Percentiles rank a stretch among this genome's conserved stretches.
These are phyloP conservation scores for Circinella minor DNA, from an alignment of 371 early-diverging fungal species.

Conservation along the genomic window DNA sequence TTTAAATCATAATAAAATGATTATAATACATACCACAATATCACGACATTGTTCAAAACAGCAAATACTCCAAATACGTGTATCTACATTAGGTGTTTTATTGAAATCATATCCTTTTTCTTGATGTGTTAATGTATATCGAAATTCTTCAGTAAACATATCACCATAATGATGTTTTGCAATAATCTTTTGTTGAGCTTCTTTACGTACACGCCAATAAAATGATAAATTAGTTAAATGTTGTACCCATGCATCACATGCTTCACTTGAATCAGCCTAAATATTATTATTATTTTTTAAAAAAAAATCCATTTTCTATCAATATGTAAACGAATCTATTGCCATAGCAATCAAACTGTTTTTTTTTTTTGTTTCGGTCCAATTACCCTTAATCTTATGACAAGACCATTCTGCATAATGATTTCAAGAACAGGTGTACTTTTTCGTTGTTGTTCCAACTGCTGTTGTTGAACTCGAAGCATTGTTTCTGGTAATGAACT, in stretches of 20 bases:
- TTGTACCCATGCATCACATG: slow-evolving; percentile 58
- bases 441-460: neutral
- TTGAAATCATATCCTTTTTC: slow-evolving; percentile 26
- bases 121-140: slow-evolving; percentile 22
- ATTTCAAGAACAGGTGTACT: slow-evolving; percentile 34
- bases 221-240: slow-evolving; percentile 46
- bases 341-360: slow-evolving; percentile 6
- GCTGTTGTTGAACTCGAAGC: neutral
- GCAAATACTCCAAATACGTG: slow-evolving; percentile 64
- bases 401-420: slow-evolving; percentile 45
- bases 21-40: slow-evolving; percentile 32
- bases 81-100: slow-evolving; percentile 32
- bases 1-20: too few relatives aligned
- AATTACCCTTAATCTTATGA: slow-evolving; percentile 38
- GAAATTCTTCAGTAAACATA: slow-evolving; percentile 30
- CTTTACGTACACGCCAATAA: slow-evolving; percentile 58
- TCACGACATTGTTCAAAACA: slow-evolving; percentile 45
- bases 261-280: slow-evolving; percentile 47
- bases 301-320: neutral
- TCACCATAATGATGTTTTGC: slow-evolving; percentile 22
- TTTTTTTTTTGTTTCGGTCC: neutral
- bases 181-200: slow-evolving; percentile 47
- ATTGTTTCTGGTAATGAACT: neutral
- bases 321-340: neutral
- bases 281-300: too few relatives aligned